Evolutionary conservation across 2,329 filamentous ascomycete genomes (phyloP).

Genomic region (Teratosphaeria gauchensis): DNA sequence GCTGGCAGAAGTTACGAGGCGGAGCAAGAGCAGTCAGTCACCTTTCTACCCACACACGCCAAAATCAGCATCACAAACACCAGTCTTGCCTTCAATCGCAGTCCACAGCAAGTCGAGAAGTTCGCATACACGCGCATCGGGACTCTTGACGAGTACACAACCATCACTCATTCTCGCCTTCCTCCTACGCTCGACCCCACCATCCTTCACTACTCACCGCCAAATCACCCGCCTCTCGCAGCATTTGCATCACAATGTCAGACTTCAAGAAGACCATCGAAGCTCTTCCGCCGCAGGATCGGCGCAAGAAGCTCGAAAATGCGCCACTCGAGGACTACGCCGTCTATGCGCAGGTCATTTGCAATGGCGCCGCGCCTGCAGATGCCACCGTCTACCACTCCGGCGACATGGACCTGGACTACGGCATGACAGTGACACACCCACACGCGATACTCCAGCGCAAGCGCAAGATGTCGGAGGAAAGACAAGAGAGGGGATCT

Average conservation of each 20-base stretch:
- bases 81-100: background rate
- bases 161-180: background rate
- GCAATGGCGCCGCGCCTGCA: background rate
- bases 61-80: background rate
- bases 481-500: background rate
- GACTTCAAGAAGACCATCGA: background rate
- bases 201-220: background rate
- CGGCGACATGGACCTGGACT: background rate
- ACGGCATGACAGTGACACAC: background rate
- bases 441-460: background rate
- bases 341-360: background rate
- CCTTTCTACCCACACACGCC: background rate
- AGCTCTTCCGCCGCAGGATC: background rate
- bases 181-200: background rate
- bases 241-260: background rate
- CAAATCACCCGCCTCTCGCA: background rate
- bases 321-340: background rate
- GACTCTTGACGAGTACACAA: background rate
- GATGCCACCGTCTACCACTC: background rate
- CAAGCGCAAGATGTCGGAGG: background rate
- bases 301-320: background rate
- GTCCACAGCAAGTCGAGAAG: background rate
- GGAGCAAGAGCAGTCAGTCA: background rate
- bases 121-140: background rate
- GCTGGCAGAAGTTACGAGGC: background rate